These are phyloP conservation scores for Oligophagozyma castellii DNA, from an alignment of 1,139 yeast genomes.

Conservation along the genomic window DNA sequence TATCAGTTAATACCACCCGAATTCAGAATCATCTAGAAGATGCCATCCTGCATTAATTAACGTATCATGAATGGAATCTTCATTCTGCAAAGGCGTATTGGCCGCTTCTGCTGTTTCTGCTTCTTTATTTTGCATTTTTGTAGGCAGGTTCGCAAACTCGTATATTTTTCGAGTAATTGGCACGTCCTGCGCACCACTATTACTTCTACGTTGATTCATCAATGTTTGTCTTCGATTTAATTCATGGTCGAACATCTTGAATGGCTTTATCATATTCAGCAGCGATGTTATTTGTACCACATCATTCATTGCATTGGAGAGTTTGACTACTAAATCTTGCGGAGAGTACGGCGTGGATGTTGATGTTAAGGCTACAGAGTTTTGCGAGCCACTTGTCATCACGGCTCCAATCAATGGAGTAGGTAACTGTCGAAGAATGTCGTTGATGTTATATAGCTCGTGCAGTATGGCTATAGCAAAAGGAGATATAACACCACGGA, in stretches of 20 bases:
- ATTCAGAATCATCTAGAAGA: conserved; percentile 18
- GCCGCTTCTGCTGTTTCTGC: not conserved
- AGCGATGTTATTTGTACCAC: conserved; percentile 22
- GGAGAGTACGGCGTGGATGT: conserved; percentile 3
- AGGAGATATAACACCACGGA: conserved; percentile 20
- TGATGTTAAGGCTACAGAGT: not conserved
- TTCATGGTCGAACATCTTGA: conserved; percentile 18
- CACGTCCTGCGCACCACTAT: conserved; percentile 1
- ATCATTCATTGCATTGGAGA: conserved; percentile 23
- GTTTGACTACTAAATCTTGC: conserved; percentile 18
- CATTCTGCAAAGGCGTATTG: conserved; percentile 1
- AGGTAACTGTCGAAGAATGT: conserved; percentile 20
- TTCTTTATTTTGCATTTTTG: not conserved
- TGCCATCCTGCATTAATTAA: conserved; percentile 19
- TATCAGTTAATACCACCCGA: conserved; percentile 18
- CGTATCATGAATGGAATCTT: conserved; percentile 7
- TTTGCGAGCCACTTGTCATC: conserved; percentile 7
- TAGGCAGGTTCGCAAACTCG: too few relatives aligned
- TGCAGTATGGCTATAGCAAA: conserved; percentile 17
- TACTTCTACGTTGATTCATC: conserved; percentile 1
- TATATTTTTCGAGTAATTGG: not conserved
- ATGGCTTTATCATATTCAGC: conserved; percentile 19
- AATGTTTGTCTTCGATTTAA: conserved; percentile 4
- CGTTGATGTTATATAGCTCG: conserved; percentile 17
- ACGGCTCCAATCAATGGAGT: conserved; percentile 18